Conservation (phyloP, 495 filamentous ascomycete species). For the Penicillium antarcticum region DNA sequence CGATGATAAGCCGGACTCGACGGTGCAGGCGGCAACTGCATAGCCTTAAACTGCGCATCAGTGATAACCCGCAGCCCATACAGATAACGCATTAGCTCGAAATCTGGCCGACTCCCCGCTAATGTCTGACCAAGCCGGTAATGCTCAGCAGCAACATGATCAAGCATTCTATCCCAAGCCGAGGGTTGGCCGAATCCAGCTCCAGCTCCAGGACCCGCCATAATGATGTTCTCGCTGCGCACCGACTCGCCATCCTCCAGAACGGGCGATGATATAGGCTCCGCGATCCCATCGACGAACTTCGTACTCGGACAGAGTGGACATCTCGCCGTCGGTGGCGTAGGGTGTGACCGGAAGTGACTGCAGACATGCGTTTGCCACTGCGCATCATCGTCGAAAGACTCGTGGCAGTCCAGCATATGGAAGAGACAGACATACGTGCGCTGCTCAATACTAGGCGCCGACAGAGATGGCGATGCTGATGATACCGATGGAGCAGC, state of each 20-base stretch:
- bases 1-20: conserved; percentile 45
- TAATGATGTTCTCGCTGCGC: background rate
- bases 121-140: conserved; percentile 40
- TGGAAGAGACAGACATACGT: conserved; percentile 44
- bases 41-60: conserved; percentile 44
- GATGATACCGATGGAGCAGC: conserved; percentile 10
- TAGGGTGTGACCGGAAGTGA: conserved; percentile 39
- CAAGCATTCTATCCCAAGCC: conserved; percentile 40
- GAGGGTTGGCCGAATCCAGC: conserved; percentile 1
- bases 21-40: conserved; percentile 41
- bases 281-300: conserved; percentile 26
- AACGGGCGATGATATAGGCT: conserved; percentile 2
- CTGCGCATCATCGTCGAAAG: conserved; percentile 30
- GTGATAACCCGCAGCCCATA: conserved; percentile 40
- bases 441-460: conserved; percentile 5
- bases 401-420: conserved; percentile 40
- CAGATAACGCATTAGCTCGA: conserved; percentile 46
- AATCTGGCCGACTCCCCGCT: conserved; percentile 38
- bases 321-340: conserved; percentile 38
- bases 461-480: background rate
- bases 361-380: conserved; percentile 43
- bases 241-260: background rate
- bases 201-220: background rate
- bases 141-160: conserved; percentile 36
- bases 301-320: conserved; percentile 35